These are phyloP conservation scores for Peltaster fructicola DNA, from an alignment of 2,329 filamentous ascomycete genomes.

Conservation along the genomic window DNA sequence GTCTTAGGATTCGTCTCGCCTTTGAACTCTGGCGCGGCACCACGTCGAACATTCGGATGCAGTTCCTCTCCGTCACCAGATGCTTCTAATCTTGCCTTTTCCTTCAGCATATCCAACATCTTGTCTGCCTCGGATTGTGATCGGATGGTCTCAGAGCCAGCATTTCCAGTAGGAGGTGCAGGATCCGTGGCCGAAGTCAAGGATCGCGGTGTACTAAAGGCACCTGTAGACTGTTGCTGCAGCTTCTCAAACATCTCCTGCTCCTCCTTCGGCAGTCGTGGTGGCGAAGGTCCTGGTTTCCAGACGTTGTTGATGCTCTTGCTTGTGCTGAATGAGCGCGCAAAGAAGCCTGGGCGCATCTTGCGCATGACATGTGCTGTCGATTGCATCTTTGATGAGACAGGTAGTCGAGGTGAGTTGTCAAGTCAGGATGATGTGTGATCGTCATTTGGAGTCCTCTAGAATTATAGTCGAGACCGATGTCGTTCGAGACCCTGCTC, in stretches of 20 bases:
- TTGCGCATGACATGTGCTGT: constrained; percentile 7
- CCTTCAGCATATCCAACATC: constrained; percentile 13
- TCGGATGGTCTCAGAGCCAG: constrained; percentile 2
- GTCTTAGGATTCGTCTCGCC: constrained; percentile 86
- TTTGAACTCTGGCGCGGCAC: constrained; percentile 78
- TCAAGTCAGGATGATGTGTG: too few species aligned
- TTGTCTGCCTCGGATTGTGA: constrained; percentile 11
- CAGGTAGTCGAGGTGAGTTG: too few species aligned
- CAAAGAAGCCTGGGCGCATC: constrained; percentile 14
- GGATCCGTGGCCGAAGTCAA: constrained; percentile 21
- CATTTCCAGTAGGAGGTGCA: constrained; percentile 7
- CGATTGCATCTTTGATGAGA: too few species aligned
- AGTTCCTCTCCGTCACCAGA: constrained; percentile 45
- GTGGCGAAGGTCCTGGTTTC: constrained; percentile 48
- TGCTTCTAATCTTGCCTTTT: constrained; percentile 30
- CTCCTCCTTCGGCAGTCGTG: constrained; percentile 70
- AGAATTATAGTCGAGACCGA: too few species aligned
- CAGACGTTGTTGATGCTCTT: constrained; percentile 16
- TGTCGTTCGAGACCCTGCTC: too few species aligned
- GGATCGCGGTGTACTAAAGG: constrained; percentile 47
- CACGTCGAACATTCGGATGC: constrained; percentile 54
- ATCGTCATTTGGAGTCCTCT: too few species aligned
- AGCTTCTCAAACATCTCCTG: constrained; percentile 83
- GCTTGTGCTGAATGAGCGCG: constrained; percentile 13
- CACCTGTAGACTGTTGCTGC: constrained; percentile 59